Percentiles rank a stretch among this genome's conserved stretches.
These are phyloP conservation scores for Cenococcum geophilum DNA, from an alignment of 495 filamentous ascomycete genomes.

Conservation along the genomic window DNA sequence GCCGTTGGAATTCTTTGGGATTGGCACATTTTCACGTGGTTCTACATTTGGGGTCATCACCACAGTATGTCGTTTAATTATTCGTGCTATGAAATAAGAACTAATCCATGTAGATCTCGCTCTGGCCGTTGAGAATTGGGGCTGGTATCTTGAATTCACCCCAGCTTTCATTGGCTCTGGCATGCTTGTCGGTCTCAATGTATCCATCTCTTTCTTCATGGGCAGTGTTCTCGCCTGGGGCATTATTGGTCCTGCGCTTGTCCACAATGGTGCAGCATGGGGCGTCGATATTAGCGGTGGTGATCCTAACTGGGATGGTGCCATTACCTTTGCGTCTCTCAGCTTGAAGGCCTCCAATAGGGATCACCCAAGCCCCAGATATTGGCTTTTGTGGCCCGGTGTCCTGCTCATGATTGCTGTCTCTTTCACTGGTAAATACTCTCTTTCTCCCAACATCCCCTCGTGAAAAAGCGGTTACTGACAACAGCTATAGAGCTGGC, in stretches of 20 bases:
- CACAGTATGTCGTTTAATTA: conserved; percentile 30
- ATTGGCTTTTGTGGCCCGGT: conserved; percentile 63
- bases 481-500: conserved; percentile 41
- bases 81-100: not conserved
- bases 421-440: conserved; percentile 46
- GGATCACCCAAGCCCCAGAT: conserved; percentile 51
- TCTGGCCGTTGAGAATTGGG: conserved; percentile 58
- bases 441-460: not conserved
- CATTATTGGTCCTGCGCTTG: conserved; percentile 57
- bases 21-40: conserved; percentile 61
- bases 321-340: conserved; percentile 49
- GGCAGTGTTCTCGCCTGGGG: conserved; percentile 59
- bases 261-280: conserved; percentile 51
- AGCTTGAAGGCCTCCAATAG: conserved; percentile 40
- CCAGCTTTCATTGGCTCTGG: conserved; percentile 63
- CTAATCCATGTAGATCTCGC: conserved; percentile 37
- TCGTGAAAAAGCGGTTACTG: not conserved
- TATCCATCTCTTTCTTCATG: conserved; percentile 56
- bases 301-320: conserved; percentile 48
- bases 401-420: conserved; percentile 59
- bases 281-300: conserved; percentile 35
- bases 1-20: conserved; percentile 59
- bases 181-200: conserved; percentile 61
- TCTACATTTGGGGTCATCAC: conserved; percentile 56
- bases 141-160: conserved; percentile 59